Evolutionary conservation across 1,139 yeast genomes (phyloP), one percentile per base, ranked within the genome.

Genomic region (Nakaseomyces kungkrabaensis): DNA sequence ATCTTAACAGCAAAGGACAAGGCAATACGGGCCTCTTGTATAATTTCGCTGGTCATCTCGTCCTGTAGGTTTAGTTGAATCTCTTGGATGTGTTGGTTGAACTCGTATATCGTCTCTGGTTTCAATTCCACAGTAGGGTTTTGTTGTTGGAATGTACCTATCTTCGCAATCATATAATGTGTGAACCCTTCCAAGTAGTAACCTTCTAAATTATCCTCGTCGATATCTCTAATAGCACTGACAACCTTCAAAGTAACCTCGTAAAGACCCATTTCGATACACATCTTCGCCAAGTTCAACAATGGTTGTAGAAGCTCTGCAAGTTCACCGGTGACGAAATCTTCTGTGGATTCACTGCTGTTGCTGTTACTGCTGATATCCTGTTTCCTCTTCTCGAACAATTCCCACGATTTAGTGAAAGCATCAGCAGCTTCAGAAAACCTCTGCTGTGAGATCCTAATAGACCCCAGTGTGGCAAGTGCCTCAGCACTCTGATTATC

Each of bases 401-500:
- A 72, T 27, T 74, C 74, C 96, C 96, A 88, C 1, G 96, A 75
- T 58, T 77, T 77, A n/a, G 58, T 52, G 48, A 90, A 72, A 0
- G 95, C 92, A 34, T 75, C 73, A 50, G 71, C 68, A 4, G 97
- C 97, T 17, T 89, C 97, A 0, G 75, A 75, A 40, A 72, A 73
- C 48, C 81, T 73, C 63, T 84, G 92, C 67, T 94, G 98, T 5
- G 96, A 86, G 48, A 92, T 88, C 54, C 96, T 77, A 55, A 94
- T 86, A 34, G 96, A 88, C 3, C 96, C 90, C 54, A 90, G 72
- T 37, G 86, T 72, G 1, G 90, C 78, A 79, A 86, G 85, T 1
- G 89, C 79, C 66, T 90, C 97, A 0, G 96, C 85, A 51, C 83
- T 80, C 29, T 59, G 56, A 5, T 64, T 67, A 5, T 69, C 66